These are phyloP conservation scores for Clonostachys rosea DNA, from an alignment of 2,329 filamentous ascomycete species.

Conservation along the genomic window DNA sequence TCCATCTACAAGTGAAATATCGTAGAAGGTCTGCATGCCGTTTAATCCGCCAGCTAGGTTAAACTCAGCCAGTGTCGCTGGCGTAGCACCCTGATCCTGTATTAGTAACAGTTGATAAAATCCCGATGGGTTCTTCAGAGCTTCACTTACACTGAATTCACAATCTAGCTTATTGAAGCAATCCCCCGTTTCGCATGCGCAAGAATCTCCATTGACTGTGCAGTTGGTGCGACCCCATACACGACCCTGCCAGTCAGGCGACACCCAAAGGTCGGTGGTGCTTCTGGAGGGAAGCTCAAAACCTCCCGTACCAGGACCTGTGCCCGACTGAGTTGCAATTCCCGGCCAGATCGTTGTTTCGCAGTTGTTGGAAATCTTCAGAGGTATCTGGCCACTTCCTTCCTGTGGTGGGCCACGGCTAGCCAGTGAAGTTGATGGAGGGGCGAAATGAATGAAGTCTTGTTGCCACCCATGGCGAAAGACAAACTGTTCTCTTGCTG, in stretches of 20 bases:
- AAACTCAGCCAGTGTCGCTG: constrained; percentile 77
- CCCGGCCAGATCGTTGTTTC: constrained; percentile 70
- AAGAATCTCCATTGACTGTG: constrained; percentile 64
- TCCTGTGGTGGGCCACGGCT: constrained; percentile 22
- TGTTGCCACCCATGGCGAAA: constrained; percentile 11
- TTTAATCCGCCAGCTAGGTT: constrained; percentile 63
- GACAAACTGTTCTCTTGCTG: not conserved
- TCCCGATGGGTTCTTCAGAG: not conserved
- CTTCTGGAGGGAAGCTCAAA: constrained; percentile 61
- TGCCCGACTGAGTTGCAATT: constrained; percentile 67
- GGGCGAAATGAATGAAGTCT: constrained; percentile 11
- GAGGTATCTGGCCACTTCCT: constrained; percentile 41
- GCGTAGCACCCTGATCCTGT: constrained; percentile 56
- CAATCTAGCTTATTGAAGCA: constrained; percentile 69
- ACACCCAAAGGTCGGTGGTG: constrained; percentile 59
- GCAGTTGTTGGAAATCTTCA: constrained; percentile 70
- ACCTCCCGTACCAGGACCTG: constrained; percentile 60
- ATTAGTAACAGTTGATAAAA: not conserved
- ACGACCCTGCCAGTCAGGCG: constrained; percentile 73
- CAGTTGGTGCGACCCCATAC: constrained; percentile 85
- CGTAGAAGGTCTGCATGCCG: constrained; percentile 68
- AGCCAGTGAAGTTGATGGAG: not conserved
- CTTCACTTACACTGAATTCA: constrained; percentile 55
- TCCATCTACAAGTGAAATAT: constrained; percentile 80
- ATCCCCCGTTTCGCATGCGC: constrained; percentile 71